A percentile compares a stretch with the other conserved stretches of the same genome.
Conservation (phyloP, 306 rosid genomes). For the Vachellia pachyceras region DNA sequence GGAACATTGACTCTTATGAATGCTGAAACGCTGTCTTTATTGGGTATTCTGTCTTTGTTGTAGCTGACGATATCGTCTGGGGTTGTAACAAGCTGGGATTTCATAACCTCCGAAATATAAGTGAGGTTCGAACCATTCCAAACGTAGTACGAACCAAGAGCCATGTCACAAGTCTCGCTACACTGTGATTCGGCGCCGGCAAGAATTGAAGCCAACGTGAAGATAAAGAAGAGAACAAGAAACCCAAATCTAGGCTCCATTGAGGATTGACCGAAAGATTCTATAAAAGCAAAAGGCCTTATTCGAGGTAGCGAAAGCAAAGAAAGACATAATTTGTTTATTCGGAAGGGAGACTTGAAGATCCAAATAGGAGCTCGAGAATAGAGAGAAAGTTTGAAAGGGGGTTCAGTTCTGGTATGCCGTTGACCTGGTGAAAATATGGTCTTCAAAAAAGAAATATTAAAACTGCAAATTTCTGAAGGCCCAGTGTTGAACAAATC, state of each 20-base stretch:
- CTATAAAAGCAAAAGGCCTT: neutral
- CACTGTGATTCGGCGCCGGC: conserved; percentile 56
- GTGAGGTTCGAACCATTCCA: conserved; percentile 33
- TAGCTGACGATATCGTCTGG: conserved; percentile 47
- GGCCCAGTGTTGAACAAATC: neutral
- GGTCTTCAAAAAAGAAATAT: too few relatives aligned
- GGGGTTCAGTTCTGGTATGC: neutral
- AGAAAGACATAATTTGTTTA: neutral
- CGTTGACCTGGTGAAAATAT: neutral
- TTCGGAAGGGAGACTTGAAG: too few relatives aligned
- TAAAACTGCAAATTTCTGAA: neutral
- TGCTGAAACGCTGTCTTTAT: conserved; percentile 36
- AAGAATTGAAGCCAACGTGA: conserved; percentile 29
- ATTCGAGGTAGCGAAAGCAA: neutral
- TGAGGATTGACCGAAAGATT: neutral
- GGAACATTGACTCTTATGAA: conserved; percentile 58
- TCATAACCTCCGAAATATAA: conserved; percentile 35
- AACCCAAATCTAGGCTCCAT: conserved; percentile 54
- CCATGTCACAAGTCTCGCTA: conserved; percentile 49
- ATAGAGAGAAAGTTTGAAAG: neutral
- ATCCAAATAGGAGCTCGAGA: neutral
- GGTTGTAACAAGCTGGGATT: conserved; percentile 2
- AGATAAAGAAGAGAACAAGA: conserved; percentile 11
- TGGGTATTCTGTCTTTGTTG: conserved; percentile 52
- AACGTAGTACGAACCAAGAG: conserved; percentile 65